phyloP scores from a whole-genome alignment of 2,329 filamentous ascomycete genomes.

The Penicillium concentricum region DNA sequence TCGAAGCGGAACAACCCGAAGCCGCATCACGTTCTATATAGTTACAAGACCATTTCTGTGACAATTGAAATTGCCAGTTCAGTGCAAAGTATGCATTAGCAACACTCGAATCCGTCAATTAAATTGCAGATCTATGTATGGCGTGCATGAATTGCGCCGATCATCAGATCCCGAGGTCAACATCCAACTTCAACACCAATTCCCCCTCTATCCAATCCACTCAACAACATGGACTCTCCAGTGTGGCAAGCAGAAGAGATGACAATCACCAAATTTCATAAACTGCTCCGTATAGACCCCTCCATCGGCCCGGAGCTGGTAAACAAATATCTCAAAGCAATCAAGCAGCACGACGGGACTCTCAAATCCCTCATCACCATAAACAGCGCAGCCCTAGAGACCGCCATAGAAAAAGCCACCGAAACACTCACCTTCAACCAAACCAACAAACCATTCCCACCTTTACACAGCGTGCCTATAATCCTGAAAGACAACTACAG shows the following conservation, averaged over 20 bases:
- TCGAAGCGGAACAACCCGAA: not conserved
- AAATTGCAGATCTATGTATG: not conserved
- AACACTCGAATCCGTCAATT: not conserved
- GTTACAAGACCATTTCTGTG: not conserved
- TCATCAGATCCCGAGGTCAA: not conserved
- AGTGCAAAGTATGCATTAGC: not conserved
- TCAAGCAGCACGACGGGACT: conserved; percentile 56
- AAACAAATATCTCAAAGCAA: conserved; percentile 56
- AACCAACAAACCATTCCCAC: conserved; percentile 5
- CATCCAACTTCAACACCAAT: not conserved
- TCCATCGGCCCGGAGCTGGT: conserved; percentile 57
- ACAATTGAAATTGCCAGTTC: not conserved
- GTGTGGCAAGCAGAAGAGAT: conserved; percentile 53
- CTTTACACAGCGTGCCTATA: conserved; percentile 61
- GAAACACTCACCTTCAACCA: conserved; percentile 11
- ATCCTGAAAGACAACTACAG: conserved; percentile 66
- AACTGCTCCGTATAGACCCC: conserved; percentile 53
- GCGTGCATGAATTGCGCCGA: not conserved
- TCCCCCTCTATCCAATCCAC: not conserved
- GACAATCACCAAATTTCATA: conserved; percentile 58
- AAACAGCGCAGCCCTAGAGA: conserved; percentile 47
- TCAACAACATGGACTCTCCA: conserved; percentile 36
- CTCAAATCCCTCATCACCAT: conserved; percentile 60
- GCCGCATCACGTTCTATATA: not conserved
- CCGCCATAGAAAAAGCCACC: conserved; percentile 53